Base-by-base conservation (phyloP, 1,284 basidiomycete genomes). In the Cryptococcus deneoformans region DNA sequence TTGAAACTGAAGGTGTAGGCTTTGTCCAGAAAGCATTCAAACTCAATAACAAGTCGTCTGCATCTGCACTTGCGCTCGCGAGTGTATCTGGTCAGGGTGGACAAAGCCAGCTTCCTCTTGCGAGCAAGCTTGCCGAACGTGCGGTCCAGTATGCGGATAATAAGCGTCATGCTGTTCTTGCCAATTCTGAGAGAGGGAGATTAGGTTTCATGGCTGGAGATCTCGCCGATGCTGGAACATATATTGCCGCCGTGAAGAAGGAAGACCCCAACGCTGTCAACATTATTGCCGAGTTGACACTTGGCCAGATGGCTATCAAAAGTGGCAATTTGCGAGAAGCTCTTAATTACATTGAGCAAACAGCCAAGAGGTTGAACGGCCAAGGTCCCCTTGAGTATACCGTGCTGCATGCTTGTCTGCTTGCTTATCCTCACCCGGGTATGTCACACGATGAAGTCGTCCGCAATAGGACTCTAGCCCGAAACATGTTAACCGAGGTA, bases 61-160 rank as follows among this genome's bases (percentile, higher is more conserved):
- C 68, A 11, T 67, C 70, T 0, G 70, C 69, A 8, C 56, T 75
- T 5, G 69, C 68, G 14, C 63, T 73, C 8, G 65, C 73, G 1
- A 65, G 56, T 10, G 60, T 75, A 7, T 63, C 69, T 1, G 65
- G 69, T 3, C 63, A 66, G 40, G 66, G 66, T 9, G 67, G 66
- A 20, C 65, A 74, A 46, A 29, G 29, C 29, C 29, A 29, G 29
- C n/a, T 71, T 9, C 62, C 66, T 5, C 53, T 92, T 85, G 90
- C 91, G 0, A 77, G 92, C 53, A 97, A 96, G 79, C 81, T 96
- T 14, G 92, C 92, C 4, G 94, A 97, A 71, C 84, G 92, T 51
- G 89, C 92, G 0, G 86, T 97, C 40, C 92, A 96, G 72, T 95
- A 89, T 69, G 88, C 92, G 0, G 92, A 96, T 65, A 91, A 90